Conservation (phyloP, 441 rosid species). For the Erodium moschatum region DNA sequence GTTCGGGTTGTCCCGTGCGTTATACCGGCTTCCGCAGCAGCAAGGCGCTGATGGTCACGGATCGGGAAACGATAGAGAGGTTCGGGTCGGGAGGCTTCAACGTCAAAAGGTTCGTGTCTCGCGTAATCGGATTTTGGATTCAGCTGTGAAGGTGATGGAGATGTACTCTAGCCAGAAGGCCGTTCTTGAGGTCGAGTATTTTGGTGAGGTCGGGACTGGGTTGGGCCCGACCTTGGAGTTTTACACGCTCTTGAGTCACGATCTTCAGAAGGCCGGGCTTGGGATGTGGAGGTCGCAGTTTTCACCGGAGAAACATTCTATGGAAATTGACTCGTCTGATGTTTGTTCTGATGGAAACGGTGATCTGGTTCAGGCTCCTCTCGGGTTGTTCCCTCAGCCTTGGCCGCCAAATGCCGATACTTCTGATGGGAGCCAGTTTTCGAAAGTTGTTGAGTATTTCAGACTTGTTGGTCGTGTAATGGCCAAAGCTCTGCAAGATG, state of each 20-base stretch:
- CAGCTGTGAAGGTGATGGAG: constrained; percentile 99
- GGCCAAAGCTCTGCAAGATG: constrained; percentile 99
- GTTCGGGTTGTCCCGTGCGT: constrained; percentile 95
- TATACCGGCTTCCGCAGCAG: constrained; percentile 95
- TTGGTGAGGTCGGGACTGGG: constrained; percentile 99
- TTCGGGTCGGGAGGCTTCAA: constrained; percentile 87
- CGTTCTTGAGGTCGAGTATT: constrained; percentile 97
- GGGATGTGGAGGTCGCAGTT: constrained; percentile 92
- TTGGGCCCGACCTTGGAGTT: constrained; percentile 98
- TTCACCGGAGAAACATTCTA: constrained; percentile 35
- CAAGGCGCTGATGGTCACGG: constrained; percentile 98
- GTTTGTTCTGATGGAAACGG: constrained; percentile 25
- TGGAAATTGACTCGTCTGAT: constrained; percentile 39
- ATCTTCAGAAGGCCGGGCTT: constrained; percentile 71
- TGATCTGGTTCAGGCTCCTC: constrained; percentile 63
- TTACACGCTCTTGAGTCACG: constrained; percentile 92
- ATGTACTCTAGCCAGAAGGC: constrained; percentile 99
- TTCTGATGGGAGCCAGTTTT: constrained; percentile 67
- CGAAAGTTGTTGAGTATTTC: constrained; percentile 73
- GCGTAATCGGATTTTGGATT: constrained; percentile 89
- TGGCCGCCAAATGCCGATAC: constrained; percentile 69
- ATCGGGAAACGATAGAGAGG: constrained; percentile 74
- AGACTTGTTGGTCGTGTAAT: constrained; percentile 90
- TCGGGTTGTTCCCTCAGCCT: constrained; percentile 90
- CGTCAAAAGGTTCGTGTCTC: constrained; percentile 99